A percentile compares a stretch with the other conserved stretches of the same genome.
phyloP scores from a whole-genome alignment of 176 grass and related monocot genomes.

The Cenchrus purpureus region DNA sequence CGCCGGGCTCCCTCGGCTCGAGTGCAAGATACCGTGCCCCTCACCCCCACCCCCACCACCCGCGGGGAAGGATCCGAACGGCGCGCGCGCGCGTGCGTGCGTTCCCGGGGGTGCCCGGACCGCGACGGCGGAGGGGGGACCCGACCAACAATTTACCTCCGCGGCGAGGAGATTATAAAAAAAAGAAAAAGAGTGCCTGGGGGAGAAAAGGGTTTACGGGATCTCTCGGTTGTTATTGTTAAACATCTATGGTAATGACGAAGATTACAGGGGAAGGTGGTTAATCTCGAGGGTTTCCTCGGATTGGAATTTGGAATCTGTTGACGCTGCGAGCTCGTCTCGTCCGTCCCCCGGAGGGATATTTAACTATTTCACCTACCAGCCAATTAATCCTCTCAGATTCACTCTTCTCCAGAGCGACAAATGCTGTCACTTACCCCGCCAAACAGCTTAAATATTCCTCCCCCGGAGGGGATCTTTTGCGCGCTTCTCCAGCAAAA shows the following conservation, averaged over 20 bases:
- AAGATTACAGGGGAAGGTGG: not conserved
- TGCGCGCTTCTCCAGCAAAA: not conserved
- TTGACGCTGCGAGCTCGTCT: too few species aligned
- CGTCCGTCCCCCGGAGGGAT: too few species aligned
- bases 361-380: too few species aligned
- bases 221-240: not conserved
- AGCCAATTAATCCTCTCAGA: too few species aligned
- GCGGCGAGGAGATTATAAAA: not conserved
- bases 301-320: not conserved
- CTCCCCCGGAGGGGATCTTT: not conserved
- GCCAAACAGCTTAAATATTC: too few species aligned
- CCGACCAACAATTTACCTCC: not conserved
- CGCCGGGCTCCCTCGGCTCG: not conserved
- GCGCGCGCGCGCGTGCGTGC: not conserved
- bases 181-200: not conserved
- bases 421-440: too few species aligned
- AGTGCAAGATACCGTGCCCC: slow-evolving; percentile 25
- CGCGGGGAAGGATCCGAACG: not conserved
- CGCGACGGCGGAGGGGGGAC: slow-evolving; percentile 1
- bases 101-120: not conserved
- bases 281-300: not conserved
- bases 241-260: not conserved
- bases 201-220: not conserved
- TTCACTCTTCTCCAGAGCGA: too few species aligned
- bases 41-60: not conserved